phyloP scores from a whole-genome alignment of 495 filamentous ascomycete species.

The Pseudomonodictys pantanalensis region DNA sequence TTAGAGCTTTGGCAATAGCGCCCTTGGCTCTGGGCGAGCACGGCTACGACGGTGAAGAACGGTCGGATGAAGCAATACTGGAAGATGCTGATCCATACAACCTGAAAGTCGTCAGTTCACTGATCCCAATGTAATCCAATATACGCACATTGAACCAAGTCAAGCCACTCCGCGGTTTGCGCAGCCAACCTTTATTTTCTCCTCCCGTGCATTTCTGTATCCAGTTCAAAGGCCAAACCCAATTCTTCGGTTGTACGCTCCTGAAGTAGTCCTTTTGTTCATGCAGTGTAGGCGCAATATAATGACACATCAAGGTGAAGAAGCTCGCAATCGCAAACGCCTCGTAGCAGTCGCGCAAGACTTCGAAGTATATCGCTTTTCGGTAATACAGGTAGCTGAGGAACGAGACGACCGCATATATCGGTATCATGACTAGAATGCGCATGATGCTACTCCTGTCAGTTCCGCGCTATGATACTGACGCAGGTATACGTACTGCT shows the following conservation, averaged over 20 bases:
- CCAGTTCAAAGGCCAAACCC: constrained; percentile 74
- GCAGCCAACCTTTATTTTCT: constrained; percentile 58
- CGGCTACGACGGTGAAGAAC: constrained; percentile 77
- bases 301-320: constrained; percentile 84
- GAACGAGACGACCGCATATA: constrained; percentile 77
- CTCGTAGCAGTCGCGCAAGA: constrained; percentile 84
- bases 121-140: not conserved
- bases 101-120: constrained; percentile 42
- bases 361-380: constrained; percentile 77
- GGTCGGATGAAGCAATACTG: constrained; percentile 89
- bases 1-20: constrained; percentile 77
- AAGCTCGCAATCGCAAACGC: constrained; percentile 89
- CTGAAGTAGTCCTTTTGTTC: constrained; percentile 88
- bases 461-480: not conserved
- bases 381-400: constrained; percentile 74
- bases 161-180: constrained; percentile 75
- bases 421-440: constrained; percentile 85
- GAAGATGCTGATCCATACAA: constrained; percentile 83
- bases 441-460: constrained; percentile 64
- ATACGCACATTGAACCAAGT: constrained; percentile 78
- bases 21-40: constrained; percentile 64
- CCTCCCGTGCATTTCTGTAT: constrained; percentile 67
- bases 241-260: constrained; percentile 61
- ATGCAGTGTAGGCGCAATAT: constrained; percentile 75
- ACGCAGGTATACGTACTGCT: constrained; percentile 54